Percentiles rank a stretch among this genome's conserved stretches.
These are phyloP conservation scores for Cryptosporidium canis DNA, from an alignment of 169 alveolate species.

Conservation along the genomic window DNA sequence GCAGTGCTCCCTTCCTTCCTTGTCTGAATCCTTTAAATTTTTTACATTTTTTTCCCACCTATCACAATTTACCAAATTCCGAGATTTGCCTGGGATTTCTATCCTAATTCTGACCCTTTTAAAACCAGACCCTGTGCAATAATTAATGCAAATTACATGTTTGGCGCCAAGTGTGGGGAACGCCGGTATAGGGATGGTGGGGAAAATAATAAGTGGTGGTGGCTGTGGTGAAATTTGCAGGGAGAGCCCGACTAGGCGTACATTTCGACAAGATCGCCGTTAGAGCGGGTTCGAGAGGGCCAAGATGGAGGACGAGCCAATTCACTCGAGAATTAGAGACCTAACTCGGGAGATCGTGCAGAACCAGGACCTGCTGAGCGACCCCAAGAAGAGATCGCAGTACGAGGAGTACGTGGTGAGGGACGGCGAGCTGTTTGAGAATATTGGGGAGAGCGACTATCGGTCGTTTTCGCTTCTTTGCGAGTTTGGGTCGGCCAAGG, in stretches of 20 bases:
- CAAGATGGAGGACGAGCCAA: slow-evolving; percentile 22
- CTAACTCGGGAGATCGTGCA: slow-evolving; percentile 17
- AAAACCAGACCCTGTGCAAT: not conserved
- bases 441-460: slow-evolving; percentile 9
- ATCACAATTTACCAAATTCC: slow-evolving; percentile 8
- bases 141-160: slow-evolving; percentile 7
- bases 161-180: slow-evolving; percentile 29
- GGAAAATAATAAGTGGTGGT: not conserved
- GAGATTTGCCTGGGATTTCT: not conserved
- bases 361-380: slow-evolving; percentile 35
- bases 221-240: no score
- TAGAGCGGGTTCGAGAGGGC: not conserved
- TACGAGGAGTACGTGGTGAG: slow-evolving; percentile 19
- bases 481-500: slow-evolving; percentile 65
- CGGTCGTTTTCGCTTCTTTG: slow-evolving; percentile 39
- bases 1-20: not conserved
- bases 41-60: slow-evolving; percentile 3
- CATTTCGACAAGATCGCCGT: not conserved
- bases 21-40: not conserved
- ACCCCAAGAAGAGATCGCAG: slow-evolving; percentile 37
- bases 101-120: not conserved
- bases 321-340: slow-evolving; percentile 30
- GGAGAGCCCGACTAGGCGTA: no score
- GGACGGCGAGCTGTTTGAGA: slow-evolving; percentile 36
- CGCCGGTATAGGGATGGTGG: not conserved